Base-by-base conservation (phyloP, 2,329 filamentous ascomycete genomes). In the Cryphonectria japonica region DNA sequence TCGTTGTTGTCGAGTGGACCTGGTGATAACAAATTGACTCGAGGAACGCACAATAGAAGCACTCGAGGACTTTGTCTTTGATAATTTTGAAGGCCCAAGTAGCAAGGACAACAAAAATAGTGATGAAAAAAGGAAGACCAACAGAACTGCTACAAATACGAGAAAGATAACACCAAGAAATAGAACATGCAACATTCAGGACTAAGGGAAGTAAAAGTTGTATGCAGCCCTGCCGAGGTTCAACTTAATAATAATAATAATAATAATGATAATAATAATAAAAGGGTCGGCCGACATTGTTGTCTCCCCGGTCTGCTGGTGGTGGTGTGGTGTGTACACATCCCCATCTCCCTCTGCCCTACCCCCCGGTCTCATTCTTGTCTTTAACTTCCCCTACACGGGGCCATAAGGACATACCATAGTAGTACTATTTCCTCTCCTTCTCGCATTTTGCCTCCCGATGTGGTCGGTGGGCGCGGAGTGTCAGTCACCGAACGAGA, bases 291-390 rank as follows among this genome's bases (percentile, higher is more conserved):
- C 37, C 61, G 61, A 64, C 61, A 29, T 46, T 11, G 39, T 64
- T 64, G 61, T 64, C 61, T 64, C 61, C 61, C 61, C 61, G 61
- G 39, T 32, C 59, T 34, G 26, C 1, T 39, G 59, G 3, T 19
- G 14, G 16, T 37, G 32, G 32, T 39, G 59, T 61, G 32, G 32
- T 61, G 34, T 61, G 26, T 22, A 9, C 37, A 5, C 32, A 22
- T 60, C 7, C 7, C 59, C 61, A 63, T 29, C 37, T 32, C 26
- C 14, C 9, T 26, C 26, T 26, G n/a, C 52, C 14, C 26, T 5
- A 19, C 22, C 19, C 7, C 46, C 14, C 43, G 34, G 34, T 50
- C 46, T n/a, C 19, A 9, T 11, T 50, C 8, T 8, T 2, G 16
- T 22, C 6, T n/a, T 22, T n/a, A 5, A 9, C 3, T 19, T 7